Conservation (phyloP, 306 rosid genomes). For the Gynostemma pentaphyllum region DNA sequence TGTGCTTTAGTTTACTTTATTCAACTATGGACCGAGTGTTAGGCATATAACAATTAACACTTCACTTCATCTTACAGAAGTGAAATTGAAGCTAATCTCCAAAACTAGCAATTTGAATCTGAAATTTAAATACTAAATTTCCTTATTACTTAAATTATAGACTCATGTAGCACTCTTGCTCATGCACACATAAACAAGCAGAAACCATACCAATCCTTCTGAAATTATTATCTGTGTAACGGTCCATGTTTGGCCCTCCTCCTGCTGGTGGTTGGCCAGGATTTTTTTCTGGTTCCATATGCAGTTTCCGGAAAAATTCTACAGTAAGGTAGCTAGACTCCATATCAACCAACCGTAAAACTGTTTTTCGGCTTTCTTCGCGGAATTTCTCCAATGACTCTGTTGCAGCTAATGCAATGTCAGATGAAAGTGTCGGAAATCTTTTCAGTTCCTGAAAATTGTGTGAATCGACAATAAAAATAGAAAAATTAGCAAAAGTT, state of each 20-base stretch:
- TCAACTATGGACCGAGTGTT: neutral
- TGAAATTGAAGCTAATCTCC: too few species aligned
- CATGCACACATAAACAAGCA: neutral
- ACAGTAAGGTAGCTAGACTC: constrained; percentile 93
- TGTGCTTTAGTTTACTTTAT: neutral
- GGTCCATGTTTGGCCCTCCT: constrained; percentile 42
- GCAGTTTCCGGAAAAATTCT: constrained; percentile 82
- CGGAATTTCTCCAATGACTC: constrained; percentile 87
- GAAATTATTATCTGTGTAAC: constrained; percentile 59
- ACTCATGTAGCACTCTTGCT: too few species aligned
- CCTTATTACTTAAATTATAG: too few species aligned
- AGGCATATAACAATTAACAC: too few species aligned
- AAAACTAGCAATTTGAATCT: too few species aligned
- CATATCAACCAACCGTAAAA: constrained; percentile 87
- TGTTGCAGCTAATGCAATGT: constrained; percentile 75
- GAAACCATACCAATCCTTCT: constrained; percentile 60
- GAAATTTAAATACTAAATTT: neutral
- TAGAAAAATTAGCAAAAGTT: neutral
- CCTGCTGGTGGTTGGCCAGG: constrained; percentile 33
- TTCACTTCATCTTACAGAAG: too few species aligned
- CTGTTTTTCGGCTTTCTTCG: constrained; percentile 84
- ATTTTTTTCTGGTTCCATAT: constrained; percentile 59
- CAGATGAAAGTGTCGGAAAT: constrained; percentile 80
- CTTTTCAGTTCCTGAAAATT: constrained; percentile 74
- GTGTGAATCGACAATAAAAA: constrained; percentile 7